Evolutionary conservation across 1,284 basidiomycete species (phyloP).

Genomic region (Schizophyllum amplum): DNA sequence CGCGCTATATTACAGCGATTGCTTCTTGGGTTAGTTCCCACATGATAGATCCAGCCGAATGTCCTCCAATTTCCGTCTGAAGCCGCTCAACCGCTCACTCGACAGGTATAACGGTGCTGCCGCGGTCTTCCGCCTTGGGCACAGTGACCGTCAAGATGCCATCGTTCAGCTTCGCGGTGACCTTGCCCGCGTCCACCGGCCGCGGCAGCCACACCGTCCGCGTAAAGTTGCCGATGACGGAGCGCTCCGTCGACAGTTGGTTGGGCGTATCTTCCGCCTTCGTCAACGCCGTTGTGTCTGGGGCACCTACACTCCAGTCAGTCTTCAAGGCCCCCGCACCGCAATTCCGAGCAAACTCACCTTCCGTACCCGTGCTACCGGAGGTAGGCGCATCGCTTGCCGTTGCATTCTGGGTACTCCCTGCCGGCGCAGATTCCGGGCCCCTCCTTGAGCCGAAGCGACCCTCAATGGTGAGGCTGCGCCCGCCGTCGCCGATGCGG

Average conservation of each 20-base stretch:
- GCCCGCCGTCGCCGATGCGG: constrained; percentile 58
- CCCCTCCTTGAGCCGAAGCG: constrained; percentile 17
- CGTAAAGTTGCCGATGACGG: constrained; percentile 51
- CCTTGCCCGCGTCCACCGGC: constrained; percentile 47
- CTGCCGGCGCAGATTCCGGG: background rate
- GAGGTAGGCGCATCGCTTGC: constrained; percentile 18
- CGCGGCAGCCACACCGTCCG: constrained; percentile 65
- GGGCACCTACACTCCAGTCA: constrained; percentile 7
- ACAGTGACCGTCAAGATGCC: constrained; percentile 59
- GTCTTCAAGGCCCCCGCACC: constrained; percentile 4
- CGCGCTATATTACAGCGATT: too few relatives aligned
- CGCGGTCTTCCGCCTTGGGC: constrained; percentile 54
- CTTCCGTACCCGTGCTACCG: constrained; percentile 21
- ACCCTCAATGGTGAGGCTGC: constrained; percentile 66
- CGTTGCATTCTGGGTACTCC: too few relatives aligned
- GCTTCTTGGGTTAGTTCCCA: too few relatives aligned
- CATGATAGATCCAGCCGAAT: too few relatives aligned
- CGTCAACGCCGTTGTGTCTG: constrained; percentile 18
- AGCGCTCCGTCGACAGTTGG: constrained; percentile 50
- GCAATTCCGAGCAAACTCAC: constrained; percentile 12
- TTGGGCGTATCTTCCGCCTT: constrained; percentile 28
- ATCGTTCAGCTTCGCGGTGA: constrained; percentile 58
- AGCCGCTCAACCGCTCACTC: too few relatives aligned
- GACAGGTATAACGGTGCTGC: constrained; percentile 32
- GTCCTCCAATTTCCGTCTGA: too few relatives aligned